Conservation (phyloP, 176 grass and related monocot genomes). For the Miscanthus lutarioriparius region DNA sequence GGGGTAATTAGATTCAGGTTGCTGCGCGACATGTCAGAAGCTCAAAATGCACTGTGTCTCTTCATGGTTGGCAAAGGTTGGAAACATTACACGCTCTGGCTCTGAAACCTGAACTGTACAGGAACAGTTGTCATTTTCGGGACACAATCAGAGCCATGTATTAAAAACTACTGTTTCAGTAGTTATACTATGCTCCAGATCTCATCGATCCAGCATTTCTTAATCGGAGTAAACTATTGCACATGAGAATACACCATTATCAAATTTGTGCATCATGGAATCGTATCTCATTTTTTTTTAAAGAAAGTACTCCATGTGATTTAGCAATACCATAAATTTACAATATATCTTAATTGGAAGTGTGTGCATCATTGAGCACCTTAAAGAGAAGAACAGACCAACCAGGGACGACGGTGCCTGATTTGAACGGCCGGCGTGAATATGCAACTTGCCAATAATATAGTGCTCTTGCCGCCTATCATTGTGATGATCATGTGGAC, state of each 20-base stretch:
- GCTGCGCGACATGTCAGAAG: conserved; percentile 21
- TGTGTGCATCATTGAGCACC: conserved; percentile 11
- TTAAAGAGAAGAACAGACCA: background rate
- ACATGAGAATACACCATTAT: background rate
- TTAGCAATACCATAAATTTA: background rate
- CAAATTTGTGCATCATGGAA: background rate
- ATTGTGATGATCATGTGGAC: background rate
- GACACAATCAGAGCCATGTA: background rate
- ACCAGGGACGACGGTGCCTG: background rate
- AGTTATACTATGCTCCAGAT: conserved; percentile 3
- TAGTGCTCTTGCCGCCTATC: background rate
- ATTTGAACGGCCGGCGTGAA: conserved; percentile 2
- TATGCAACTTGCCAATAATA: conserved; percentile 9
- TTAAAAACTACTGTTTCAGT: background rate
- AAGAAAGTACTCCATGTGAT: background rate
- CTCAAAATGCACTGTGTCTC: background rate
- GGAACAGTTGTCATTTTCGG: conserved; percentile 7
- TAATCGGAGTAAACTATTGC: conserved; percentile 9
- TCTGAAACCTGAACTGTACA: conserved; percentile 16
- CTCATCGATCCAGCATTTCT: background rate
- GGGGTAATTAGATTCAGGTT: background rate
- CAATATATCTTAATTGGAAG: background rate
- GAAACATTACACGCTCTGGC: background rate
- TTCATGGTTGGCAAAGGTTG: background rate
- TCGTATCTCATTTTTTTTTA: background rate